Evolutionary conservation across 2,329 filamentous ascomycete genomes (phyloP).

Genomic region (Trichocomaceae sp.): DNA sequence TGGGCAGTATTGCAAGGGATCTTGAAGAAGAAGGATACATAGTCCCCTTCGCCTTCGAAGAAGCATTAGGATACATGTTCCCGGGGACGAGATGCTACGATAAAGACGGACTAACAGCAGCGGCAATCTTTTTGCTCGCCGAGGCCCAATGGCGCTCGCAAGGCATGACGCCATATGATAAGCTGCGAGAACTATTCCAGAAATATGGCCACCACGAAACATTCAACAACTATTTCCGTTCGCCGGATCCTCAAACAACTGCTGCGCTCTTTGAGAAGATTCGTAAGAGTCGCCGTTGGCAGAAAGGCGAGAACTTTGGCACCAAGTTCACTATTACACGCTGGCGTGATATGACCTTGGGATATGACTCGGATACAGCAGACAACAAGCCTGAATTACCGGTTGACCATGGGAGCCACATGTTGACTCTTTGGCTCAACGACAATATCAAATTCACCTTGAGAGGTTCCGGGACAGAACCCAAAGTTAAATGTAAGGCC

Average conservation of each 20-base stretch:
- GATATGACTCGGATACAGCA: constrained; percentile 51
- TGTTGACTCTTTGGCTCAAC: constrained; percentile 57
- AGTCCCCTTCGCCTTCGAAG: constrained; percentile 56
- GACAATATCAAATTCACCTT: constrained; percentile 52
- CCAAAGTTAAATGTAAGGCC: constrained; percentile 55
- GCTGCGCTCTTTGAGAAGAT: constrained; percentile 51
- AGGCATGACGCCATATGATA: constrained; percentile 51
- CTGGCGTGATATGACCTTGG: constrained; percentile 58
- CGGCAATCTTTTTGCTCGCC: constrained; percentile 53
- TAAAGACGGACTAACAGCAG: constrained; percentile 59
- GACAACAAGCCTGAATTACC: constrained; percentile 51
- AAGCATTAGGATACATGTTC: constrained; percentile 63
- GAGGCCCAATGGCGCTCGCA: constrained; percentile 46
- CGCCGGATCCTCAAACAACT: constrained; percentile 49
- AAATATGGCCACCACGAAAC: constrained; percentile 57
- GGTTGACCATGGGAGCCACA: constrained; percentile 52
- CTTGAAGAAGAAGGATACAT: constrained; percentile 45
- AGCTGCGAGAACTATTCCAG: constrained; percentile 52
- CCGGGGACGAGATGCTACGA: constrained; percentile 52
- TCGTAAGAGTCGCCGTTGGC: constrained; percentile 34
- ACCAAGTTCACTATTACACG: constrained; percentile 44
- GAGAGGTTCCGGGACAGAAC: constrained; percentile 57
- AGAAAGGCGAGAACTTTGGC: constrained; percentile 44
- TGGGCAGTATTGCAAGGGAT: constrained; percentile 54
- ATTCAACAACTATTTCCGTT: constrained; percentile 58